phyloP scores from a whole-genome alignment of 2,329 filamentous ascomycete species.

The Aspergillus sp. region DNA sequence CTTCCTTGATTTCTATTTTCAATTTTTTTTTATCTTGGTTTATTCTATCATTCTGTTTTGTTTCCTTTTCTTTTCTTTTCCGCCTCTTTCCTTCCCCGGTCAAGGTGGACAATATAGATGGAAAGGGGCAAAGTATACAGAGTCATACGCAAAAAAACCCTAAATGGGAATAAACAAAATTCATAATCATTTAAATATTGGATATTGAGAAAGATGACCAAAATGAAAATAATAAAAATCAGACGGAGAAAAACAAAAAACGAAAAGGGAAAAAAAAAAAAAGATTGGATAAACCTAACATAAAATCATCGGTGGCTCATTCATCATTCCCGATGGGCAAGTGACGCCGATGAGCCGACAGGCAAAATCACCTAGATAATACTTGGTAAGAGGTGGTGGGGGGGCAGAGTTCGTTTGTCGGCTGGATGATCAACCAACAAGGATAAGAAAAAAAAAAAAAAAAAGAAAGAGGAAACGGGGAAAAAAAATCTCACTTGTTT shows the following conservation, averaged over 20 bases:
- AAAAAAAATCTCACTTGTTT: background rate
- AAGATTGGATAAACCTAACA: background rate
- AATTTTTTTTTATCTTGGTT: no score
- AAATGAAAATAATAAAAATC: background rate
- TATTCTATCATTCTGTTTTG: no score
- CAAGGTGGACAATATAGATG: background rate
- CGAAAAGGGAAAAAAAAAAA: background rate
- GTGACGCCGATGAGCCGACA: slow-evolving; percentile 23
- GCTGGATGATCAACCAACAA: slow-evolving; percentile 10
- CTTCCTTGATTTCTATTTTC: background rate
- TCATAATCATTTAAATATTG: background rate
- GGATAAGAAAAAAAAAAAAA: background rate
- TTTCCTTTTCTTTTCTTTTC: background rate
- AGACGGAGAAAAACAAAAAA: background rate
- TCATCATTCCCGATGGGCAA: slow-evolving; percentile 15
- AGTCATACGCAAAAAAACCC: background rate
- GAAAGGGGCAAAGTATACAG: background rate
- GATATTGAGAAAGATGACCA: no score
- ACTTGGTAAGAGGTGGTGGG: slow-evolving; percentile 5
- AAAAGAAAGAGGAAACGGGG: no score
- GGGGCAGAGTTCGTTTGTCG: slow-evolving; percentile 12
- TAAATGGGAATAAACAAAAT: background rate
- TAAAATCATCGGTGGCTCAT: slow-evolving; percentile 7
- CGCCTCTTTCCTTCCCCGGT: no score
- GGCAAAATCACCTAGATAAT: slow-evolving; percentile 7